These are phyloP conservation scores for Claviceps pusilla DNA, from an alignment of 2,329 filamentous ascomycete species.

Conservation along the genomic window DNA sequence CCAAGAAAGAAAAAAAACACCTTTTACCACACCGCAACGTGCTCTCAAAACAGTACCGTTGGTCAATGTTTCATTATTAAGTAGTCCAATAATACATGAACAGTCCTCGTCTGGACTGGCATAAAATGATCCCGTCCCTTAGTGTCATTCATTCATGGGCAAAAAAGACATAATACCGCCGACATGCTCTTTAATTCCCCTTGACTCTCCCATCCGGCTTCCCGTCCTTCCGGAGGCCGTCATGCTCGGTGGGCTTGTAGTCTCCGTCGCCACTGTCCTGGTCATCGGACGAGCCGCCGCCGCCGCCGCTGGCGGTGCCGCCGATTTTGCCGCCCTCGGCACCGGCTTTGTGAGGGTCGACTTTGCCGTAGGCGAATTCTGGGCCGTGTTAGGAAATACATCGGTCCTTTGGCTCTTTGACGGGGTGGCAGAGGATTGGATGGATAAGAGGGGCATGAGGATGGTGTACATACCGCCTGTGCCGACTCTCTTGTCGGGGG, in stretches of 20 bases:
- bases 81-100: too few relatives aligned
- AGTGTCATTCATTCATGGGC: background rate
- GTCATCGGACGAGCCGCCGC: too few relatives aligned
- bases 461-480: background rate
- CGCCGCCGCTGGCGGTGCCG: background rate
- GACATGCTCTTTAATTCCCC: background rate
- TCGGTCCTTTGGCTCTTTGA: background rate
- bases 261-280: background rate
- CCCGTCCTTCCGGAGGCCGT: background rate
- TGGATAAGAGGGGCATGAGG: background rate
- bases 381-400: too few relatives aligned
- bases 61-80: too few relatives aligned
- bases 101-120: too few relatives aligned
- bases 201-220: background rate
- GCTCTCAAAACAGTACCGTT: too few relatives aligned
- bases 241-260: background rate
- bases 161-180: too few relatives aligned
- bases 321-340: background rate
- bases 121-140: background rate
- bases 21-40: too few relatives aligned
- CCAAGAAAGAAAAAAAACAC: too few relatives aligned
- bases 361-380: conserved; percentile 1
- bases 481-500: conserved; percentile 1
- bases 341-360: background rate
- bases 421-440: background rate